These are phyloP conservation scores for Ascochyta pisi DNA, from an alignment of 2,329 filamentous ascomycete species.

Conservation along the genomic window DNA sequence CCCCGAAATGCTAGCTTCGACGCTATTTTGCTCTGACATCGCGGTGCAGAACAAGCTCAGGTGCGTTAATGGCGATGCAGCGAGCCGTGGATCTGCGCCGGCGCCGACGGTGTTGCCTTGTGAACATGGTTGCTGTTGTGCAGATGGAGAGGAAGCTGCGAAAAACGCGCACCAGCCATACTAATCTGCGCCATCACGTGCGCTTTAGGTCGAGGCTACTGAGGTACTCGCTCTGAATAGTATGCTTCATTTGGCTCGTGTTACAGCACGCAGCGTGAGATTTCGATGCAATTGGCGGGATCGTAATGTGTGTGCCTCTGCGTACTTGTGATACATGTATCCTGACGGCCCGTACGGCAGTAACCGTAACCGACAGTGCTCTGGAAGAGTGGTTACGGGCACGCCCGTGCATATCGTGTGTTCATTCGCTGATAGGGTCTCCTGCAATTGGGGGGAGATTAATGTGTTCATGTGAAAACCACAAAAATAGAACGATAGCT, in stretches of 20 bases:
- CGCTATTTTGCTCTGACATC: not conserved
- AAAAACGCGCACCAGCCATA: not conserved
- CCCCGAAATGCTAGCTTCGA: conserved; percentile 2
- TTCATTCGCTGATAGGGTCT: not conserved
- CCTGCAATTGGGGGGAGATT: not conserved
- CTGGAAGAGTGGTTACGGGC: conserved; percentile 1
- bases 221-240: not conserved
- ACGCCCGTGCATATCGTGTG: not conserved
- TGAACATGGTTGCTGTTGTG: not conserved
- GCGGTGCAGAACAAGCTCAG: not conserved
- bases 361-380: conserved; percentile 5
- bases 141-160: not conserved
- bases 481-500: not conserved
- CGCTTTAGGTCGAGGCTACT: not conserved
- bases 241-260: conserved; percentile 1
- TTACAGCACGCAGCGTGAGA: not conserved
- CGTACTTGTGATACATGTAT: conserved; percentile 11
- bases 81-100: not conserved
- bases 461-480: not conserved
- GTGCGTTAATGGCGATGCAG: not conserved
- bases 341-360: conserved; percentile 17
- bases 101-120: not conserved
- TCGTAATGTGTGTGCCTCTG: not conserved
- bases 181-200: not conserved
- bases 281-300: conserved; percentile 13